Evolutionary conservation across 192 early-diverging fungal genomes (phyloP).

Genomic region (Gigaspora rosea): DNA sequence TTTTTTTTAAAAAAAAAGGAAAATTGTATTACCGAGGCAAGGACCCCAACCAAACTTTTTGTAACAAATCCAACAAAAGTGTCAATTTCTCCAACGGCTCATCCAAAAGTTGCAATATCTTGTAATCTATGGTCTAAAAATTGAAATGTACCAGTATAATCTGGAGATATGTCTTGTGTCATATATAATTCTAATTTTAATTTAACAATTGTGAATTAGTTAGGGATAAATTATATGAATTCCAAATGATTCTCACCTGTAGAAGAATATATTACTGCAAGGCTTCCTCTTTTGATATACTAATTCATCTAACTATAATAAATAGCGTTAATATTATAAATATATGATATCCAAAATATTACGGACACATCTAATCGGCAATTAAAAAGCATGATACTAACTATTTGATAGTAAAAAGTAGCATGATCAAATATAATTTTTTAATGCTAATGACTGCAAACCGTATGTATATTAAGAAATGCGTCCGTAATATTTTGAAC

Average conservation of each 20-base stretch:
- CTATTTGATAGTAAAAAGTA: not conserved
- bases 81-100: constrained; percentile 46
- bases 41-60: constrained; percentile 45
- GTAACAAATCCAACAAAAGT: constrained; percentile 44
- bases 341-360: not conserved
- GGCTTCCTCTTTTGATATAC: constrained; percentile 80
- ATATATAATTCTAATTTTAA: constrained; percentile 77
- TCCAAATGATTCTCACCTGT: constrained; percentile 44
- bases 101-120: constrained; percentile 64
- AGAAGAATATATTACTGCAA: constrained; percentile 83
- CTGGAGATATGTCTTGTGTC: constrained; percentile 83
- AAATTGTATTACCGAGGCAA: constrained; percentile 45
- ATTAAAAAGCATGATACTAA: not conserved
- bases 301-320: constrained; percentile 72
- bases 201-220: not conserved
- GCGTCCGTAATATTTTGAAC: too few species aligned
- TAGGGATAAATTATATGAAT: not conserved
- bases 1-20: too few species aligned
- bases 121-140: constrained; percentile 83
- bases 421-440: not conserved
- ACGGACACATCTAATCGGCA: not conserved
- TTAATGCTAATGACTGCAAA: too few species aligned
- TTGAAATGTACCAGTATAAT: constrained; percentile 67
- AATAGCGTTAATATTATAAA: not conserved
- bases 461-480: too few species aligned